Conservation (phyloP, 1,284 basidiomycete species). For the Termitomyces sp. region DNA sequence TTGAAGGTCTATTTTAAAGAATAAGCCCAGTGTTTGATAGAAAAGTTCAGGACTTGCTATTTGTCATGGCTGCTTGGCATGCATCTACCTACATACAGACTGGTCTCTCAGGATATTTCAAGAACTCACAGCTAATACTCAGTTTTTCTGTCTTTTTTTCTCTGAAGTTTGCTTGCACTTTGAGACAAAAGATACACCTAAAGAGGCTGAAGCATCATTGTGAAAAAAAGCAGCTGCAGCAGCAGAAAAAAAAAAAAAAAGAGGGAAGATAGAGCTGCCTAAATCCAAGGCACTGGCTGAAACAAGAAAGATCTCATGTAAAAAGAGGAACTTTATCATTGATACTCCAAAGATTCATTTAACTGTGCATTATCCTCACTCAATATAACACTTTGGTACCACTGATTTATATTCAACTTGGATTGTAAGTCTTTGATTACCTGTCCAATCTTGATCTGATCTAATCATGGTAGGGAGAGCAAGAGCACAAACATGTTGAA, state of each 20-base stretch:
- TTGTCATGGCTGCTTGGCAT: slow-evolving; percentile 2
- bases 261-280: neutral
- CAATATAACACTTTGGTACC: slow-evolving; percentile 18
- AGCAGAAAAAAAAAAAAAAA: neutral
- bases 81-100: slow-evolving; percentile 4
- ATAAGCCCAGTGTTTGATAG: neutral
- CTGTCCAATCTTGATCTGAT: neutral
- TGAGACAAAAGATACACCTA: neutral
- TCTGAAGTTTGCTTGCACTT: neutral
- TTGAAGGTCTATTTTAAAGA: slow-evolving; percentile 2
- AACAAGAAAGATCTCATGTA: neutral
- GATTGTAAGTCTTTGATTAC: slow-evolving; percentile 11
- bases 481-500: neutral
- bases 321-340: slow-evolving; percentile 17
- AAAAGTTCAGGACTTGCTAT: slow-evolving; percentile 4
- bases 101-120: neutral
- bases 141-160: neutral
- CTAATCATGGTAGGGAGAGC: neutral
- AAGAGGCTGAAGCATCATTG: neutral
- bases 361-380: slow-evolving; percentile 19
- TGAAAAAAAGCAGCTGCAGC: neutral
- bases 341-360: slow-evolving; percentile 24
- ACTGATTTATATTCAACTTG: slow-evolving; percentile 20
- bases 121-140: neutral
- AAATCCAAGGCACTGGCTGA: neutral